phyloP scores from a whole-genome alignment of 1,284 basidiomycete genomes.

The Ganoderma lucidum region DNA sequence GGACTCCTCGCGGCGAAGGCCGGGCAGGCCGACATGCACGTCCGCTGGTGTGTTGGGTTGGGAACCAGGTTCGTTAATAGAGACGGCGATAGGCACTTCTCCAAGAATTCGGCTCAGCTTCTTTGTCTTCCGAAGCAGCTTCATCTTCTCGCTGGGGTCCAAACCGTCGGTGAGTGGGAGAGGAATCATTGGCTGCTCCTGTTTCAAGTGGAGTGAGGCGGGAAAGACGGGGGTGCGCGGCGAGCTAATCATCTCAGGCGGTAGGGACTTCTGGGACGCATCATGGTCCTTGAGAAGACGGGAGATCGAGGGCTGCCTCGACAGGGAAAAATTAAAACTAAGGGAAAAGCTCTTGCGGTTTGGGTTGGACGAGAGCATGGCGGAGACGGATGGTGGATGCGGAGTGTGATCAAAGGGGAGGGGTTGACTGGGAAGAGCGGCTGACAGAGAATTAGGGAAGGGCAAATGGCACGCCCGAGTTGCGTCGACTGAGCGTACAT shows the following conservation, averaged over 20 bases:
- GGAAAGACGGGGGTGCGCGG: constrained; percentile 25
- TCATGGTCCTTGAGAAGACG: constrained; percentile 13
- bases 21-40: constrained; percentile 20
- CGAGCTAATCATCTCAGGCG: constrained; percentile 19
- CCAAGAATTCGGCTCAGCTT: constrained; percentile 54
- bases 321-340: constrained; percentile 26
- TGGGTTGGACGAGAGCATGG: constrained; percentile 26
- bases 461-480: constrained; percentile 21
- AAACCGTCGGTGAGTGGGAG: constrained; percentile 44
- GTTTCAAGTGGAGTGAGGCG: constrained; percentile 27
- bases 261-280: constrained; percentile 15
- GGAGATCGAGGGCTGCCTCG: constrained; percentile 21
- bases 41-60: constrained; percentile 16
- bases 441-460: constrained; percentile 25
- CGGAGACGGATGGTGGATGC: not conserved
- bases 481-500: constrained; percentile 21
- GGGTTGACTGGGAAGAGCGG: constrained; percentile 8
- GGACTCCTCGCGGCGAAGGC: constrained; percentile 28
- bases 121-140: constrained; percentile 50
- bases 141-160: constrained; percentile 46
- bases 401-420: not conserved
- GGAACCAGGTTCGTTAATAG: constrained; percentile 25
- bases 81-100: constrained; percentile 41
- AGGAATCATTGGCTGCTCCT: constrained; percentile 37
- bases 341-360: constrained; percentile 33